These are phyloP conservation scores for Ophiosphaerella narmari DNA, from an alignment of 2,329 filamentous ascomycete species.

Conservation along the genomic window DNA sequence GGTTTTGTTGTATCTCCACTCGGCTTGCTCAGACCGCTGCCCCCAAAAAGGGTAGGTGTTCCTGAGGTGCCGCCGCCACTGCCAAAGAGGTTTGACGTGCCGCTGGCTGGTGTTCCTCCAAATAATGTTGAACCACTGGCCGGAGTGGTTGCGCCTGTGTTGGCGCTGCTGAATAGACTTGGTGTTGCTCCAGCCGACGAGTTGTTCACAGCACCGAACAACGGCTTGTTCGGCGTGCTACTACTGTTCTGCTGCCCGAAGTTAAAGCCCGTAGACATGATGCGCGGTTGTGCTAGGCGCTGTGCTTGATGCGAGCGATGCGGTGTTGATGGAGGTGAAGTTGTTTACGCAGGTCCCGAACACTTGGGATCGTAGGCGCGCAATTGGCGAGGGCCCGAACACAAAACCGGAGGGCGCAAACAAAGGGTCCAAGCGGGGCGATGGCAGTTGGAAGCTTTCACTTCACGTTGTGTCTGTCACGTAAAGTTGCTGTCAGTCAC, in stretches of 20 bases:
- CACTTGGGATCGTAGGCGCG: not conserved
- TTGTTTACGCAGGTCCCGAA: constrained; percentile 20
- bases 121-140: constrained; percentile 18
- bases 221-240: constrained; percentile 35
- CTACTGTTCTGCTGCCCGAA: constrained; percentile 39
- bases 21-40: constrained; percentile 23
- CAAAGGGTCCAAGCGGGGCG: no score
- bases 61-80: constrained; percentile 24
- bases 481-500: constrained; percentile 11
- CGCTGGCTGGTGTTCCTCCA: constrained; percentile 14
- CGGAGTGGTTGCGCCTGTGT: constrained; percentile 22
- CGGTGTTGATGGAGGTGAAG: constrained; percentile 11
- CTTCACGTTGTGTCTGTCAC: constrained; percentile 9
- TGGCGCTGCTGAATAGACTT: constrained; percentile 33
- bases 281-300: constrained; percentile 10
- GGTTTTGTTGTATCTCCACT: constrained; percentile 20
- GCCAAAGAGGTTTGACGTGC: constrained; percentile 32
- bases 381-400: constrained; percentile 6
- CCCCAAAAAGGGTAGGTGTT: constrained; percentile 29
- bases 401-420: not conserved
- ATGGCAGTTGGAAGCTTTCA: no score
- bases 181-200: constrained; percentile 29
- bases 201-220: constrained; percentile 33
- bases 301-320: not conserved
- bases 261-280: constrained; percentile 33